Evolutionary conservation across 306 rosid species (phyloP).

Genomic region (Acacia acuminata): DNA sequence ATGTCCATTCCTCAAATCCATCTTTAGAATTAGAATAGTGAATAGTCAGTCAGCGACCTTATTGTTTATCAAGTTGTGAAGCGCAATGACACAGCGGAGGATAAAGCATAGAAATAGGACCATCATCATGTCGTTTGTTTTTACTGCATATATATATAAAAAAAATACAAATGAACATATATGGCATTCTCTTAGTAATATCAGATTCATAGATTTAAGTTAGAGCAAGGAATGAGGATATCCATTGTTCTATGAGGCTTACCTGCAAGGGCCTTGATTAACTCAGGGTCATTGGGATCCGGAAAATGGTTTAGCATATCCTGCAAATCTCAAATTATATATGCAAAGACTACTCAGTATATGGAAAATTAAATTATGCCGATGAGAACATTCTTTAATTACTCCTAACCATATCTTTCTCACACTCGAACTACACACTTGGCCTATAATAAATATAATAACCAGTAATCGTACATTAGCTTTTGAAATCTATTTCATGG

Average conservation of each 20-base stretch:
- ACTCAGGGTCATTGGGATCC: conserved; percentile 55
- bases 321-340: conserved; percentile 41
- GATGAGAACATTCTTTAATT: neutral
- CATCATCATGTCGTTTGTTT: conserved; percentile 71
- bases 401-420: neutral
- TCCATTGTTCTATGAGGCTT: neutral
- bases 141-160: too few relatives aligned
- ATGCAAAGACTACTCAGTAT: too few relatives aligned
- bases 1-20: neutral
- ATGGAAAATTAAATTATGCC: neutral
- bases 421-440: neutral
- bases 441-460: neutral
- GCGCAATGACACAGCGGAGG: conserved; percentile 68
- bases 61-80: conserved; percentile 69
- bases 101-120: conserved; percentile 65
- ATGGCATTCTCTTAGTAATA: neutral
- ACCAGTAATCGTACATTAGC: too few relatives aligned
- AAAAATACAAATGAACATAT: neutral
- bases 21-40: neutral
- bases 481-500: neutral
- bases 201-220: neutral
- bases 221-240: neutral
- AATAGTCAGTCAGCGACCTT: conserved; percentile 40
- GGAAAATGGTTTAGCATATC: conserved; percentile 66
- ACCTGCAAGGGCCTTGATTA: conserved; percentile 64